Conservation (phyloP, 2,329 filamentous ascomycete species). For the Hymenoscyphus fructigenus region DNA sequence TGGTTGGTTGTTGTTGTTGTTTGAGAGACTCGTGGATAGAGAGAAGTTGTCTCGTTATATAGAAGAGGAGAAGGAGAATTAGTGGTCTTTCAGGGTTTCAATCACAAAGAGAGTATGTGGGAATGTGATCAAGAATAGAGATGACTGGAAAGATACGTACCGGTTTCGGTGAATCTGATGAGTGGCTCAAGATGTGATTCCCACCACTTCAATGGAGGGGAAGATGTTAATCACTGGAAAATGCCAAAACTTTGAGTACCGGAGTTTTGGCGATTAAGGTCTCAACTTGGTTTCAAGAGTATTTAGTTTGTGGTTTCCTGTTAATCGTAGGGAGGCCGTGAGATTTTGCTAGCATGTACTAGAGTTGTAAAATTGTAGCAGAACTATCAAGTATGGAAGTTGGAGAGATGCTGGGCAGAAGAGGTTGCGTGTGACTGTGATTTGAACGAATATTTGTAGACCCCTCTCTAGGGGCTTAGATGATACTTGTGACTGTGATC, state of each 20-base stretch:
- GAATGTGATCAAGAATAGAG: not conserved
- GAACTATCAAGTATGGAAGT: not conserved
- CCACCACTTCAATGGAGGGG: not conserved
- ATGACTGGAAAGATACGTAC: slow-evolving; percentile 2
- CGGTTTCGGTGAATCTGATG: not conserved
- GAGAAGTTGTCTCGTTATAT: not conserved
- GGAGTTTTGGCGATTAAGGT: not conserved
- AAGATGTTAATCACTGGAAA: not conserved
- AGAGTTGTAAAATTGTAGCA: not conserved
- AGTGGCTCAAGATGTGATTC: not conserved
- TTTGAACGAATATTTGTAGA: not conserved
- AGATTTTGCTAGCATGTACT: not conserved
- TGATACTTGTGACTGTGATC: not conserved
- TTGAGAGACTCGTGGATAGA: not conserved
- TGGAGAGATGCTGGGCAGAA: not conserved
- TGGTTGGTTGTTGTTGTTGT: not conserved
- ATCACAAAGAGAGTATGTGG: not conserved
- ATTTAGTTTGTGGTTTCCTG: not conserved
- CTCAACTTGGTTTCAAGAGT: not conserved
- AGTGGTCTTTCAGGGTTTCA: not conserved
- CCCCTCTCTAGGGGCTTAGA: not conserved
- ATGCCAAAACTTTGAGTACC: not conserved
- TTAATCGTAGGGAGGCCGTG: not conserved
- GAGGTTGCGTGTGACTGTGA: not conserved
- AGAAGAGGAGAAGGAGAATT: not conserved